A percentile compares a stretch with the other conserved stretches of the same genome.
These are phyloP conservation scores for Acmispon strigosus DNA, from an alignment of 306 rosid species.

Conservation along the genomic window DNA sequence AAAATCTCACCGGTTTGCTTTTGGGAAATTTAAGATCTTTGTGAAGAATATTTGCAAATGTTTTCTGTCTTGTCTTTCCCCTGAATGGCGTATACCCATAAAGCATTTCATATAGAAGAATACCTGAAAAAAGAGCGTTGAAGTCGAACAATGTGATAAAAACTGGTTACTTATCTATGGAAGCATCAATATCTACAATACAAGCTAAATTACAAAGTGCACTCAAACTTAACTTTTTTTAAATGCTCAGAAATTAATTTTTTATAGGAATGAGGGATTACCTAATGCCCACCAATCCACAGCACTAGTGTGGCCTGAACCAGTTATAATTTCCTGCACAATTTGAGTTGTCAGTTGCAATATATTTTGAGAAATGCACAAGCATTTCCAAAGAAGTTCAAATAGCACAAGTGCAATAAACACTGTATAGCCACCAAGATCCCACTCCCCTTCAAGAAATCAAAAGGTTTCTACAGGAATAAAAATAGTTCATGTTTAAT, in stretches of 20 bases:
- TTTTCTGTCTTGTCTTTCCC: slow-evolving; percentile 87
- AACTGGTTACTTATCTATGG: too few species aligned
- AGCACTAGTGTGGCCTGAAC: slow-evolving; percentile 93
- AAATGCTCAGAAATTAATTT: too few species aligned
- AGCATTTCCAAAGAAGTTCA: neutral
- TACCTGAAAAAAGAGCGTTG: slow-evolving; percentile 33
- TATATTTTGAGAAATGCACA: neutral
- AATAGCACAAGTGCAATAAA: neutral
- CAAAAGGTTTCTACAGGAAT: neutral
- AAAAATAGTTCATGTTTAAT: neutral
- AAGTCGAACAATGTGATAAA: neutral
- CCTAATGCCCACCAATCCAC: slow-evolving; percentile 99
- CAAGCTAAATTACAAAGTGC: too few species aligned
- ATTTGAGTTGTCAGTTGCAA: slow-evolving; percentile 11
- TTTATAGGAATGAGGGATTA: slow-evolving; percentile 25
- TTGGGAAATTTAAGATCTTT: slow-evolving; percentile 92
- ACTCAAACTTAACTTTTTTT: too few species aligned
- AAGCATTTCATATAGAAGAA: slow-evolving; percentile 87
- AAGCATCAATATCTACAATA: too few species aligned
- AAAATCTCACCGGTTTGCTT: slow-evolving; percentile 54
- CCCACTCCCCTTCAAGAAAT: neutral
- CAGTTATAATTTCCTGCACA: slow-evolving; percentile 90
- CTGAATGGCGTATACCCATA: slow-evolving; percentile 92
- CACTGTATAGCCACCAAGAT: neutral
- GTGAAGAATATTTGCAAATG: slow-evolving; percentile 88